phyloP scores from a whole-genome alignment of 768 basidiomycete species.

The Trametes cingulata region DNA sequence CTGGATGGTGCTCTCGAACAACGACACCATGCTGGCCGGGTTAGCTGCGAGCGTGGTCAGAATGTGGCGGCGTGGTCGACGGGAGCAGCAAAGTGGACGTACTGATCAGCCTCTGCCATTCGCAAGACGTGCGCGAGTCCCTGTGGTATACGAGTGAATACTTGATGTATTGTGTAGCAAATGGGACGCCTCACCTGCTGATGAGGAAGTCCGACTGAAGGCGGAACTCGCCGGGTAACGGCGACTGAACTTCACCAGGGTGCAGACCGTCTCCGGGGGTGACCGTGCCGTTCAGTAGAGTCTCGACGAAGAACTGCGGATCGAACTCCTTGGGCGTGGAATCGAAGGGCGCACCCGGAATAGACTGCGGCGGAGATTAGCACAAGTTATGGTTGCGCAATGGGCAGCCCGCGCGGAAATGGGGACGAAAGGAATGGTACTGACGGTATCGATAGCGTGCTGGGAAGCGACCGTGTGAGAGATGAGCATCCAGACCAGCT shows the following conservation, averaged over 20 bases:
- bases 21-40: constrained; percentile 11
- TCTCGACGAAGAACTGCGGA: constrained; percentile 33
- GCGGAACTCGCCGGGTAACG: constrained; percentile 37
- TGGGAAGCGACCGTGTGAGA: constrained; percentile 31
- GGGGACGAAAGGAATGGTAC: constrained; percentile 7
- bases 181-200: neutral
- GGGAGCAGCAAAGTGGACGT: neutral
- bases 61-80: neutral
- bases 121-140: constrained; percentile 36
- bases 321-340: constrained; percentile 32
- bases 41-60: constrained; percentile 1
- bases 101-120: constrained; percentile 34
- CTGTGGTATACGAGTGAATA: constrained; percentile 21
- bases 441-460: constrained; percentile 28
- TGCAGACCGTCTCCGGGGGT: constrained; percentile 28
- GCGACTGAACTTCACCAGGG: constrained; percentile 31
- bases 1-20: constrained; percentile 17
- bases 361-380: neutral
- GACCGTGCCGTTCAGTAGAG: constrained; percentile 14
- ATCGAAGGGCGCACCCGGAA: constrained; percentile 29
- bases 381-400: neutral
- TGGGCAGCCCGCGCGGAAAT: neutral
- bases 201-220: constrained; percentile 34
- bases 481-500: constrained; percentile 24
- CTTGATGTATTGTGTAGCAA: neutral